A percentile compares a stretch with the other conserved stretches of the same genome.
phyloP scores from a whole-genome alignment of 179 eudicot species.

The Heliamphora pulchella region DNA sequence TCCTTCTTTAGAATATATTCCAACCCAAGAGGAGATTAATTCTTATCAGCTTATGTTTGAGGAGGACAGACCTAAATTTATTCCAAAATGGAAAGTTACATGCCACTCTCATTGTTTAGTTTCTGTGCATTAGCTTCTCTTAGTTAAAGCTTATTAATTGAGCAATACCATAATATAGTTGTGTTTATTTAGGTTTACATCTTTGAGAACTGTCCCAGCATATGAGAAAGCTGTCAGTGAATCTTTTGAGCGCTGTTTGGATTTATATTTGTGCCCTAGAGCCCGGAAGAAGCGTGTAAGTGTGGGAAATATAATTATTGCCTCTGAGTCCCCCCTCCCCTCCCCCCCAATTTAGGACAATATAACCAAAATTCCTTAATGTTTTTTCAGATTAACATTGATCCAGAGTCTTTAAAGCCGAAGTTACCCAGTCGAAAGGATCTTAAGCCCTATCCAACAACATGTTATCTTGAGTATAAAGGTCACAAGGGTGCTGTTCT shows the following conservation, averaged over 20 bases:
- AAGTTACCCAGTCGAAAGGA: constrained; percentile 79
- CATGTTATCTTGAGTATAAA: constrained; percentile 79
- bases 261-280: constrained; percentile 86
- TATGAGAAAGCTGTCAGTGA: constrained; percentile 66
- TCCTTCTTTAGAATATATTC: constrained; percentile 82
- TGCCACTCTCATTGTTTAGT: constrained; percentile 10
- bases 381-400: constrained; percentile 63
- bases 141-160: neutral
- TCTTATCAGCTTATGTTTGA: constrained; percentile 77
- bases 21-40: constrained; percentile 87
- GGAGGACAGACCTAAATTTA: constrained; percentile 91
- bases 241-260: constrained; percentile 74
- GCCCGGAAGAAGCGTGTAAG: constrained; percentile 78
- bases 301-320: neutral
- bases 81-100: constrained; percentile 56
- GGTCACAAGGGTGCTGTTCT: constrained; percentile 82
- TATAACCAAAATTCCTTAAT: neutral
- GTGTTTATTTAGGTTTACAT: constrained; percentile 44
- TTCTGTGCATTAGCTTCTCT: neutral
- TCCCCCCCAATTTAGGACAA: neutral
- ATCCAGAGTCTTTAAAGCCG: constrained; percentile 83
- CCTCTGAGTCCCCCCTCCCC: neutral
- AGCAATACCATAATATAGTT: neutral
- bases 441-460: constrained; percentile 79
- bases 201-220: constrained; percentile 86